Base-by-base conservation (phyloP, 192 early-diverging fungal genomes). In the Dispira simplex region DNA sequence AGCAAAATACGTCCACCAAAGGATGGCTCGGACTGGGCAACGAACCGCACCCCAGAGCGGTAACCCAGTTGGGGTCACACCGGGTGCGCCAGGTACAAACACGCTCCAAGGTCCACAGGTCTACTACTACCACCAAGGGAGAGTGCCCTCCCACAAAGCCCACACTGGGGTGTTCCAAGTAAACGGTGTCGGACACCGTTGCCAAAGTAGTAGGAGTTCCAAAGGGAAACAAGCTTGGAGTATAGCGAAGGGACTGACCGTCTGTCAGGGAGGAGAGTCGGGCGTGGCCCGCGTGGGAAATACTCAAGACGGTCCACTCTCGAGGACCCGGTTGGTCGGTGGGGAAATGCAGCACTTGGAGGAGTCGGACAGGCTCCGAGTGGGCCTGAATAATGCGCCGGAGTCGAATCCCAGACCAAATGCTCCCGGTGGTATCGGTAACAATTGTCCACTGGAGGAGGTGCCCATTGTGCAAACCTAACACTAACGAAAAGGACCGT, bases 381-480 rank as follows among this genome's bases (percentile, higher is more conserved):
- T 58, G 56, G 18, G 21, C 56, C 27, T 25, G 21, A 20, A 53
- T 20, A 11, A 53, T 26, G n/a, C 18, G 51, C 18, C n/a, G 51
- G 21, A 53, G 51, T 26, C 26, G 51, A 53, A 53, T n/a, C 9
- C 26, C 21, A n/a, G 32, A 11, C 51, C 51, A 20, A 10, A 53
- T 10, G 51, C 51, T 26, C 51, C 51, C 26, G 51, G 32, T 39
- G 10, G 51, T n/a, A 53, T 53, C 51, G 3, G 26, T 26, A 11
- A 18, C 18, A 53, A 26, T 26, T 11, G 51, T n/a, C 51, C 51
- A 53, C 21, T 25, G 21, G 21, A 53, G 51, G 21, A 53, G 26
- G 51, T 53, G 51, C 1, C 51, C 51, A 26, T 53, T 53, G 51
- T 53, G 51, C 51, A 53, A n/a, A 26, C 51, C 51, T 26, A 53